Percentiles rank a stretch among this genome's conserved stretches.
These are phyloP conservation scores for Biscutella laevigata DNA, from an alignment of 441 rosid genomes.

Conservation along the genomic window DNA sequence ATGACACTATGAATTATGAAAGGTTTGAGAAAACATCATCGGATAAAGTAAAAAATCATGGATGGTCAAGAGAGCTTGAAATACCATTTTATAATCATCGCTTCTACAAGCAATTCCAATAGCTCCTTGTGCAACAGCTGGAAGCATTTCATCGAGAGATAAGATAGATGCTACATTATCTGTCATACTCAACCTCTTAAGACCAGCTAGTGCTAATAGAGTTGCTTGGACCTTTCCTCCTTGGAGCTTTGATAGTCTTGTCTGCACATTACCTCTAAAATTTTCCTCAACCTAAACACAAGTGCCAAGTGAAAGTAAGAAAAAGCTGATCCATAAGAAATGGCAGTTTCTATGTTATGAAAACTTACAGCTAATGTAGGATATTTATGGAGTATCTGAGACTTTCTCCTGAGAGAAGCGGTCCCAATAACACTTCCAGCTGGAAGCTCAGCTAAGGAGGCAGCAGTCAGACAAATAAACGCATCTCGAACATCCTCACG, in stretches of 20 bases:
- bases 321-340: conserved; percentile 3
- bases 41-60: background rate
- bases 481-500: conserved; percentile 98
- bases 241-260: conserved; percentile 72
- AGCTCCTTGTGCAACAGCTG: conserved; percentile 99
- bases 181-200: conserved; percentile 82
- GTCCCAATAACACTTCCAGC: conserved; percentile 85
- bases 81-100: conserved; percentile 73
- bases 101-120: conserved; percentile 90
- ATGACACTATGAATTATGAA: background rate
- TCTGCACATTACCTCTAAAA: conserved; percentile 91
- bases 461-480: conserved; percentile 55
- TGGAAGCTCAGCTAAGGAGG: conserved; percentile 70
- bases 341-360: background rate
- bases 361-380: conserved; percentile 56
- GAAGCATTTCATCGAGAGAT: conserved; percentile 87
- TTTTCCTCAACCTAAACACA: conserved; percentile 60
- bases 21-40: background rate
- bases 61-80: conserved; percentile 10
- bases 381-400: conserved; percentile 82
- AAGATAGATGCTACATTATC: conserved; percentile 71
- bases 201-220: conserved; percentile 88
- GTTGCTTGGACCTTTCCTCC: conserved; percentile 87
- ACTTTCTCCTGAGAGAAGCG: conserved; percentile 92
- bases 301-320: background rate